Base-by-base conservation (phyloP, 352 stramenopile species). In the Peronospora farinosa region DNA sequence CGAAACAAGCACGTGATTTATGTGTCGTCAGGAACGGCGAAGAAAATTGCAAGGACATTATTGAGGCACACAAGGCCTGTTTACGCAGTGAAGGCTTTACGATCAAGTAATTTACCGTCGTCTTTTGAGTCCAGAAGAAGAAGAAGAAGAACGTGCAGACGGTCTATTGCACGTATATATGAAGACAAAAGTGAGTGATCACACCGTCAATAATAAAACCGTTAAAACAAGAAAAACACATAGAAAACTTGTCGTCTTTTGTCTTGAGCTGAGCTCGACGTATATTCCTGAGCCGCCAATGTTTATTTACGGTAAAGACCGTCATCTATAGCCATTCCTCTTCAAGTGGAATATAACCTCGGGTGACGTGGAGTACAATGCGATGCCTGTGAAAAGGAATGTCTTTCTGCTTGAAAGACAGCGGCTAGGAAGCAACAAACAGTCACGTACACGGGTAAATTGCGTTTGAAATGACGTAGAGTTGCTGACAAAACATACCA, bases 11-110 rank as follows among this genome's bases (percentile, higher is more conserved):
- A 49, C 84, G 91, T 38, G 91, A 97, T 57, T 57, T 96, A 48
- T 97, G 91, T 72, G 79, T 97, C 44, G 71, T 97, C 43, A 86
- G 59, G 51, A 95, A 97, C 65, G 91, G 91, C 53, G 72, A 97
- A 55, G 87, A 96, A 1, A 44, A 78, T 55, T 99, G 96, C 74
- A 84, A 92, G 51, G 91, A 97, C 33, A 66, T 98, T 35, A 98
- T 99, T 56, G 95, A 98, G 68, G 84, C 86, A 28, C 96, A 99
- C 82, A 99, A 99, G 76, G 84, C 73, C 37, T 99, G 96, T 61
- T 68, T 99, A 56, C 82, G 96, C 48, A 84, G 74, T 35, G 96
- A 99, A 62, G 96, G 96, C 50, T 99, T 99, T 67, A 89, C 87
- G 57, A 72, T 98, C 64, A 92, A 93, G 59, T 93, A 89, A 51